These are phyloP conservation scores for Pseudomicrostroma phylloplanum DNA, from an alignment of 1,284 basidiomycete species.

Conservation along the genomic window DNA sequence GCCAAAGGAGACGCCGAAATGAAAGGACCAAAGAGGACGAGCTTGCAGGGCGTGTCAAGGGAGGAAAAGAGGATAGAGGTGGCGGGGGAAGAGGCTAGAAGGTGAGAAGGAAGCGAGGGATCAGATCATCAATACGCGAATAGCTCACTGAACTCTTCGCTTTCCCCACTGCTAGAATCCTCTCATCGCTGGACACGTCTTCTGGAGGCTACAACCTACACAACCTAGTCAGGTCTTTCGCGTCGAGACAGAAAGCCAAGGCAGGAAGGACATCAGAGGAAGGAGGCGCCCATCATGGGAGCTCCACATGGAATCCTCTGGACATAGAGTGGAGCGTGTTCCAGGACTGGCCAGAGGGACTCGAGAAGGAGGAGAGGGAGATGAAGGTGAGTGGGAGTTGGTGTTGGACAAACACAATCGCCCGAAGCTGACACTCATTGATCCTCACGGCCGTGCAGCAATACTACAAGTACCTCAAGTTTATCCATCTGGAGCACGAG, in stretches of 20 bases:
- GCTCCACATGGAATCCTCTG: conserved; percentile 12
- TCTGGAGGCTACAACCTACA: conserved; percentile 1
- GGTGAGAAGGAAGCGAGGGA: not conserved
- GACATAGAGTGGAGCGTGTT: conserved; percentile 40
- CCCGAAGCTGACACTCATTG: not conserved
- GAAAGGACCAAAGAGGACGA: not conserved
- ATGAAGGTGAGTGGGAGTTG: conserved; percentile 19
- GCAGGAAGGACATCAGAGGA: not conserved
- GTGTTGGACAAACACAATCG: not conserved
- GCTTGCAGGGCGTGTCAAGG: not conserved
- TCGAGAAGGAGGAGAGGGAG: conserved; percentile 34
- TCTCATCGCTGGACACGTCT: not conserved
- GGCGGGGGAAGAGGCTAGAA: not conserved
- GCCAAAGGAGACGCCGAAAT: not conserved
- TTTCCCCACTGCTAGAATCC: not conserved
- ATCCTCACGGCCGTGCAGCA: conserved; percentile 10
- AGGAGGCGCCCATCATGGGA: not conserved
- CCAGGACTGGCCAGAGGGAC: conserved; percentile 34
- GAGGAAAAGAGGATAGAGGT: not conserved
- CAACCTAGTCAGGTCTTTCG: not conserved
- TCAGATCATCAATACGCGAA: not conserved
- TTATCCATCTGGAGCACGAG: conserved; percentile 45
- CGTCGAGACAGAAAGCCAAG: not conserved
- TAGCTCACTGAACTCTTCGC: not conserved
- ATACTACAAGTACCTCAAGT: conserved; percentile 46